Evolutionary conservation across 2,329 filamentous ascomycete genomes (phyloP).

Genomic region (Fusarium sp.): DNA sequence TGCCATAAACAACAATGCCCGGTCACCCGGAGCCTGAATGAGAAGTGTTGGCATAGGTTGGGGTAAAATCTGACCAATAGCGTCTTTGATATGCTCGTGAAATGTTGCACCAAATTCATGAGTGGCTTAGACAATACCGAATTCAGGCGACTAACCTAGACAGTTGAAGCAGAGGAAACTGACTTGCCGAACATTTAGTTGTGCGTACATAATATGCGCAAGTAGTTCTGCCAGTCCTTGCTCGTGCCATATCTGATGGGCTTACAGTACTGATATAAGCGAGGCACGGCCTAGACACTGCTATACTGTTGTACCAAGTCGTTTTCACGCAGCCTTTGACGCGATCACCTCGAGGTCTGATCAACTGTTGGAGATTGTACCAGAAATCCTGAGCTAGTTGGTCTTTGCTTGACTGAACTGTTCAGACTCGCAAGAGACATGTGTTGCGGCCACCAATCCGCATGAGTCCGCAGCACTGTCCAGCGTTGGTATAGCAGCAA

Average conservation of each 20-base stretch:
- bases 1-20: constrained; percentile 14
- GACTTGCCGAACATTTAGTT: constrained; percentile 4
- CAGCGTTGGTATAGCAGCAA: constrained; percentile 1
- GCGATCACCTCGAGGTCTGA: neutral
- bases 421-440: neutral
- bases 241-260: constrained; percentile 18
- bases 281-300: constrained; percentile 21
- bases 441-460: neutral
- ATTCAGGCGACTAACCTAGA: constrained; percentile 21
- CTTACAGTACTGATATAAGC: constrained; percentile 31
- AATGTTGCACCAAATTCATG: constrained; percentile 15
- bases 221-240: neutral
- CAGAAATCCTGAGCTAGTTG: neutral
- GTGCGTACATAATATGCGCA: neutral
- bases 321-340: constrained; percentile 9
- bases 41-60: constrained; percentile 12
- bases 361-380: neutral
- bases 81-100: neutral
- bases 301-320: constrained; percentile 31
- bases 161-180: neutral
- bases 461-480: neutral
- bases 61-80: constrained; percentile 19
- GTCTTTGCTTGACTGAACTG: neutral
- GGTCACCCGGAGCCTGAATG: constrained; percentile 16
- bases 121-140: constrained; percentile 18